phyloP scores from a whole-genome alignment of 192 early-diverging fungal genomes.

The Radiomyces spectabilis region DNA sequence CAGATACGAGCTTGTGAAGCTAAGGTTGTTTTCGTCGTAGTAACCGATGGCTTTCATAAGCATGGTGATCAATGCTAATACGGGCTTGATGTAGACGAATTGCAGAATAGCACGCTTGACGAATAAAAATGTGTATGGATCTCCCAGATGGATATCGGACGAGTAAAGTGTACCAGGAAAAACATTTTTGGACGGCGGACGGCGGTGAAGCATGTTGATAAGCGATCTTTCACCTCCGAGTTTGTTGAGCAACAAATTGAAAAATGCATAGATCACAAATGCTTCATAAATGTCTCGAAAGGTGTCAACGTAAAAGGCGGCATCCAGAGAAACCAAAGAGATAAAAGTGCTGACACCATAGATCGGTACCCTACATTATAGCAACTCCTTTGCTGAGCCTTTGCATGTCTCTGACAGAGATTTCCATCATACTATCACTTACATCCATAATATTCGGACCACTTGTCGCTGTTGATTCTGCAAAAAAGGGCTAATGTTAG shows the following conservation, averaged over 20 bases:
- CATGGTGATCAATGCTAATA: constrained; percentile 74
- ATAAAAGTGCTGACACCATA: constrained; percentile 81
- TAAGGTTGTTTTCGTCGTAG: constrained; percentile 80
- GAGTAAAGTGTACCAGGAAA: constrained; percentile 73
- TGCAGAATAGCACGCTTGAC: constrained; percentile 93
- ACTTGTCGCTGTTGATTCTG: constrained; percentile 57
- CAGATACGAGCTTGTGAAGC: constrained; percentile 60
- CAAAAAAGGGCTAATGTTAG: neutral
- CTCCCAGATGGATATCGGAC: constrained; percentile 73
- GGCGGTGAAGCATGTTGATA: constrained; percentile 68
- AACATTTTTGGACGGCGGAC: constrained; percentile 70
- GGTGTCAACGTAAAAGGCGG: constrained; percentile 82
- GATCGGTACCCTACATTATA: constrained; percentile 70
- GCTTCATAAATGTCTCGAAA: constrained; percentile 92
- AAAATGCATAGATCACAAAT: constrained; percentile 95
- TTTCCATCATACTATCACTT: neutral
- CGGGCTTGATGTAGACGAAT: constrained; percentile 85
- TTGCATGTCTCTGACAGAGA: no score
- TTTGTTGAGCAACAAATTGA: constrained; percentile 79
- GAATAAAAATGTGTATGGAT: constrained; percentile 81
- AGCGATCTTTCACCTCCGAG: constrained; percentile 87
- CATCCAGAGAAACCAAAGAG: constrained; percentile 59
- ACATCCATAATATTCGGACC: constrained; percentile 56
- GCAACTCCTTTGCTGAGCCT: no score
- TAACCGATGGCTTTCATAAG: constrained; percentile 57